A percentile compares a stretch with the other conserved stretches of the same genome.
phyloP scores from a whole-genome alignment of 257 asterid genomes.

The Salvia splendens region DNA sequence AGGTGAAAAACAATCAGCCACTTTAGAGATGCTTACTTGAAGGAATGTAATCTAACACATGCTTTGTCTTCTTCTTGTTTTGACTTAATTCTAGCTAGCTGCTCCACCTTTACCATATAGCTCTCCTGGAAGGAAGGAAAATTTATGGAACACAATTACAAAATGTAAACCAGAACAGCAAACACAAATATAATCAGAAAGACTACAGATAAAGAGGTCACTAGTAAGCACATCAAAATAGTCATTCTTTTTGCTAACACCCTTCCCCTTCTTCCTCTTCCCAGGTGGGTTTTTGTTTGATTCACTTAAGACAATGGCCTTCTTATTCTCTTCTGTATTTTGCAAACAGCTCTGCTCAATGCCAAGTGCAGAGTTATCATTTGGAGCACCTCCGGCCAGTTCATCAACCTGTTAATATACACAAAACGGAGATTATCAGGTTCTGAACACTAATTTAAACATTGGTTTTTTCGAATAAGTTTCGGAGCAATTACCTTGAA shows the following conservation, averaged over 20 bases:
- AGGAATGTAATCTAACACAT: constrained; percentile 77
- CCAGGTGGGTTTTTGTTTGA: constrained; percentile 34
- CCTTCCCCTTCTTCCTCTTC: constrained; percentile 47
- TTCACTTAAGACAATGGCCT: constrained; percentile 37
- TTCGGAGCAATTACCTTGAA: constrained; percentile 55
- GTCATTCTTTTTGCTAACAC: constrained; percentile 30
- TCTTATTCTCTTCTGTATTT: constrained; percentile 37
- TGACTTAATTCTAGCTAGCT: constrained; percentile 76
- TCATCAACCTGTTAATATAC: constrained; percentile 49
- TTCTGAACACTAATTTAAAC: constrained; percentile 25
- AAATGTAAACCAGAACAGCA: constrained; percentile 6
- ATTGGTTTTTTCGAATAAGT: neutral
- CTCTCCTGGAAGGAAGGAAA: constrained; percentile 53
- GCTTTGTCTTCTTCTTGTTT: constrained; percentile 78
- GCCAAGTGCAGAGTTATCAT: constrained; percentile 35
- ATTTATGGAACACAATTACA: constrained; percentile 18
- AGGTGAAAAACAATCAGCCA: constrained; percentile 8
- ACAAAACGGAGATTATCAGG: constrained; percentile 21
- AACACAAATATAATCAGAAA: constrained; percentile 18
- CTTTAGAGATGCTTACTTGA: constrained; percentile 51
- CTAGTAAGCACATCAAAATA: constrained; percentile 52
- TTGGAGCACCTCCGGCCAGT: constrained; percentile 37
- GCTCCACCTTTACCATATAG: constrained; percentile 71
- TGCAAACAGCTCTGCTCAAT: constrained; percentile 36
- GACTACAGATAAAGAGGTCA: constrained; percentile 13